These are phyloP conservation scores for Pichia scutulata DNA, from an alignment of 805 yeast species.

Conservation along the genomic window DNA sequence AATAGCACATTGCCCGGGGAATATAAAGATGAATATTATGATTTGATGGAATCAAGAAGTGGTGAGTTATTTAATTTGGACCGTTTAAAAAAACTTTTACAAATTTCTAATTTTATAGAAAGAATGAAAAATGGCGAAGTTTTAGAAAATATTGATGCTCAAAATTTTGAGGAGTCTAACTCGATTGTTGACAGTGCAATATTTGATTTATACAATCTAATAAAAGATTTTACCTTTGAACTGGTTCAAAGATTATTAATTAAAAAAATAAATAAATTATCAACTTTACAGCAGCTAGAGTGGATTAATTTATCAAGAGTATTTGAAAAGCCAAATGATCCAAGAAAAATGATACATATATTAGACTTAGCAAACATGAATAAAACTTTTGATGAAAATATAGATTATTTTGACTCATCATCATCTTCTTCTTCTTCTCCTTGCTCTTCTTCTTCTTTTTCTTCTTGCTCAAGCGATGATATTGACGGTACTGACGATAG, in stretches of 20 bases:
- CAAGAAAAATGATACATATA: slow-evolving; percentile 1
- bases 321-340: not conserved
- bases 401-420: not conserved
- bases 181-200: not conserved
- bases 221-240: not conserved
- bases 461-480: not conserved
- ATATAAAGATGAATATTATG: not conserved
- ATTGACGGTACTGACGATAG: not conserved
- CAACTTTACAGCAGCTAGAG: not conserved
- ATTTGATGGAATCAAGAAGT: not conserved
- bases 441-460: not conserved
- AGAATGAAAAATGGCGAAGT: not conserved
- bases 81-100: not conserved
- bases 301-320: not conserved
- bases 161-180: not conserved
- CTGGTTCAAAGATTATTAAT: not conserved
- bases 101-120: not conserved
- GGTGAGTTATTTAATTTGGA: not conserved
- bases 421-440: not conserved
- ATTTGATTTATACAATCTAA: slow-evolving; percentile 1
- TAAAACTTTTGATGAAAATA: not conserved
- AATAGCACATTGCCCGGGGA: not conserved
- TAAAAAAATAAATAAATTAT: slow-evolving; percentile 3
- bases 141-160: not conserved
- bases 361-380: slow-evolving; percentile 1